Base-by-base conservation (phyloP, 1,284 basidiomycete species). In the Boletus sp. region DNA sequence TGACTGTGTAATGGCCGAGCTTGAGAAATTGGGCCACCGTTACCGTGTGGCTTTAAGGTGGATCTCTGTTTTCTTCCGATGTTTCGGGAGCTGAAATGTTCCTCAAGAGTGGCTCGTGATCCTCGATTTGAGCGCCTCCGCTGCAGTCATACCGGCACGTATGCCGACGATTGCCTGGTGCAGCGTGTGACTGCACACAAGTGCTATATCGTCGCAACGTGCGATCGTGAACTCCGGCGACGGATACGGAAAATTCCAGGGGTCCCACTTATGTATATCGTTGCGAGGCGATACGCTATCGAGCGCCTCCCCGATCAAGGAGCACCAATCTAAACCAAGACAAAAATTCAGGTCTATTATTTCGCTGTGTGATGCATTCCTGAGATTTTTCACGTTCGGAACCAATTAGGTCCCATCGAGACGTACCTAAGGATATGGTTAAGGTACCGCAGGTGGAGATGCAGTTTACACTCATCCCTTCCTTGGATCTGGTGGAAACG, bases 161-260 rank as follows among this genome's bases (percentile, higher is more conserved):
- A 99, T 71, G 97, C 97, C 22, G 97, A 99, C 73, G 97, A 99
- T 78, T 99, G 97, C 74, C 84, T 99, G 33, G 90, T 99, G 20
- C 92, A 99, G 70, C 87, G 97, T 37, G 93, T 98, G 18, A 93
- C 91, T 4, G 86, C 94, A 24, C 94, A 96, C 78, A 92, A 95
- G 73, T 98, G 96, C 76, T 99, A 94, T 74, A 91, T 99, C 67
- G 96, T 99, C 31, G 97, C 97, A 18, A 99, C 97, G 36, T 99
- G 97, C 72, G 97, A 99, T 82, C 82, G 96, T 59, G 96, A 98
- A 69, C 82, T 99, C 42, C 84, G 97, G 42, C 80, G 96, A 51
- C 82, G 97, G 55, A 89, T 99, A 72, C 84, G 97, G 39, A 96
- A 98, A 74, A 84, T 97, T 33, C 96, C 96, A 35, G 95, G 95